These are phyloP conservation scores for Tricholoma matsutake DNA, from an alignment of 768 basidiomycete species.

Conservation along the genomic window DNA sequence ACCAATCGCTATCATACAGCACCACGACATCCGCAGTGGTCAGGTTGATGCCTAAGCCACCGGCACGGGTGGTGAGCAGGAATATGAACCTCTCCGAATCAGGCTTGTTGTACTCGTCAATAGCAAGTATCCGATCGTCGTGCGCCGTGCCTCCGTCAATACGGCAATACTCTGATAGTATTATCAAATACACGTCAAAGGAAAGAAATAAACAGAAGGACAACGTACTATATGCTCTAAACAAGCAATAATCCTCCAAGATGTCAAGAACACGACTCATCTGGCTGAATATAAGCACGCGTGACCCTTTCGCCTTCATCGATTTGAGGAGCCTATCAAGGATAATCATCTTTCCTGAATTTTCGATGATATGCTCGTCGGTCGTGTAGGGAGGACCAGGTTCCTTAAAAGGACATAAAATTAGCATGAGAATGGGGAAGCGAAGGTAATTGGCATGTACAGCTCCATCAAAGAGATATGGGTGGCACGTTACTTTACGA, in stretches of 20 bases:
- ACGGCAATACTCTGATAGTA: constrained; percentile 79
- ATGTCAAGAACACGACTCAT: constrained; percentile 99
- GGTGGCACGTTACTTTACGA: constrained; percentile 87
- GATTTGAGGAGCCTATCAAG: constrained; percentile 86
- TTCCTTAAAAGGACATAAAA: constrained; percentile 50
- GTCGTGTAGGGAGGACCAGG: constrained; percentile 98
- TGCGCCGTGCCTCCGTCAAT: constrained; percentile 96
- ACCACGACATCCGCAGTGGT: constrained; percentile 95
- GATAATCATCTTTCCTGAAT: constrained; percentile 96
- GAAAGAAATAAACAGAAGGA: neutral
- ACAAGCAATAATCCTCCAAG: constrained; percentile 94
- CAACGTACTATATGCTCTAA: constrained; percentile 80
- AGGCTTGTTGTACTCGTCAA: constrained; percentile 97
- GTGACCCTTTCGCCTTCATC: constrained; percentile 92
- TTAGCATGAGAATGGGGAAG: neutral
- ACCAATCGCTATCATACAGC: constrained; percentile 97
- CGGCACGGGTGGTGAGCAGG: constrained; percentile 93
- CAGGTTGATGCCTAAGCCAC: constrained; percentile 95
- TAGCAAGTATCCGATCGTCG: constrained; percentile 91
- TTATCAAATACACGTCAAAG: constrained; percentile 5
- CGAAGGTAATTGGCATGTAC: constrained; percentile 31
- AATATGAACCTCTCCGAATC: constrained; percentile 96
- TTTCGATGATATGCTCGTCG: constrained; percentile 92
- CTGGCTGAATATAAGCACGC: constrained; percentile 96
- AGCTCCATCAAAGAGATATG: constrained; percentile 93